Evolutionary conservation across 1,139 yeast species (phyloP).

Genomic region (Pichia sp.): DNA sequence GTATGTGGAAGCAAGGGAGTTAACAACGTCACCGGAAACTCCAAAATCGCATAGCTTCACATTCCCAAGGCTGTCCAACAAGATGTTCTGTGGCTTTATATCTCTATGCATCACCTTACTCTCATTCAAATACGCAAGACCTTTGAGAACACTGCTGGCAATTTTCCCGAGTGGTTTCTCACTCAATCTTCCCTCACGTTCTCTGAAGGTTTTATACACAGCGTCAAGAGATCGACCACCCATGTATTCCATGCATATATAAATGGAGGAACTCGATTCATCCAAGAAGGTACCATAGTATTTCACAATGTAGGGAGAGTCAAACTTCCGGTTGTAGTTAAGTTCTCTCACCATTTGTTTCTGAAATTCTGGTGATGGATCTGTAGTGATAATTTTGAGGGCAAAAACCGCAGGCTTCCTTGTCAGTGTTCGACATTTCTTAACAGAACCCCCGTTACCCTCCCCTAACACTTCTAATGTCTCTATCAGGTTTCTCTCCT

Average conservation of each 20-base stretch:
- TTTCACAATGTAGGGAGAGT: constrained; percentile 77
- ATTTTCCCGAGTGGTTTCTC: constrained; percentile 88
- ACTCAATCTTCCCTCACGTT: constrained; percentile 76
- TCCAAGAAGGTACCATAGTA: constrained; percentile 89
- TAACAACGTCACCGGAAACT: constrained; percentile 95
- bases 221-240: constrained; percentile 90
- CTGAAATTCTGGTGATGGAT: constrained; percentile 75
- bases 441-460: constrained; percentile 91
- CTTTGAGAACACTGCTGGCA: constrained; percentile 77
- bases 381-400: constrained; percentile 72
- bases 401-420: constrained; percentile 64
- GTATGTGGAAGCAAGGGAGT: constrained; percentile 89
- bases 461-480: constrained; percentile 76
- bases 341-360: constrained; percentile 83
- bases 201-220: constrained; percentile 60
- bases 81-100: constrained; percentile 87
- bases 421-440: constrained; percentile 55
- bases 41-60: constrained; percentile 96
- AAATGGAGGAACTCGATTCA: constrained; percentile 68
- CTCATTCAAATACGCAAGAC: constrained; percentile 81
- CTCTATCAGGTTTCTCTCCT: constrained; percentile 49
- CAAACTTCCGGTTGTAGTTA: constrained; percentile 77
- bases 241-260: constrained; percentile 95
- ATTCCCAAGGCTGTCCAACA: constrained; percentile 67
- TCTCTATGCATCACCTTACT: constrained; percentile 88